phyloP scores from a whole-genome alignment of 805 yeast genomes.

The Metschnikowia baotianmanensis region DNA sequence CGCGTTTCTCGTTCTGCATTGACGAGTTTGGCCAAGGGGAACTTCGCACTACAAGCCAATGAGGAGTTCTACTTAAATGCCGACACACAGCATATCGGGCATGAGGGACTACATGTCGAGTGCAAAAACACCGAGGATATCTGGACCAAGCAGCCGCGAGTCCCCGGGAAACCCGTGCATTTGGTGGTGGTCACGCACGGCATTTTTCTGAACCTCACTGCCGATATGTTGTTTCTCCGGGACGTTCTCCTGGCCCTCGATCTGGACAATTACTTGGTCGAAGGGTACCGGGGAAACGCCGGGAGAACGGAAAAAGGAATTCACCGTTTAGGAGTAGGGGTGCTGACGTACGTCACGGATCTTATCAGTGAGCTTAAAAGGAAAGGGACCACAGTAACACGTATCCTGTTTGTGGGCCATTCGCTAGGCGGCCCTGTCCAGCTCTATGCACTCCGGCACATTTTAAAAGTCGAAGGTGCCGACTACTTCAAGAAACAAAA shows the following conservation, averaged over 20 bases:
- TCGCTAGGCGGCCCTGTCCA: slow-evolving; percentile 45
- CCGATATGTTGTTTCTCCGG: slow-evolving; percentile 43
- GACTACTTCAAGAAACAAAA: slow-evolving; percentile 28
- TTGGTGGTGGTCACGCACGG: slow-evolving; percentile 45
- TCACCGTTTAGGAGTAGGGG: slow-evolving; percentile 33
- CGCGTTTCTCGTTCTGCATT: slow-evolving; percentile 26
- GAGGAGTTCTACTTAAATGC: slow-evolving; percentile 13
- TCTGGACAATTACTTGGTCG: slow-evolving; percentile 34
- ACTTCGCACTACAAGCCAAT: slow-evolving; percentile 10
- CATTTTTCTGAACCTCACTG: slow-evolving; percentile 41
- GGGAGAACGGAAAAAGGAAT: slow-evolving; percentile 43
- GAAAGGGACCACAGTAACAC: slow-evolving; percentile 19
- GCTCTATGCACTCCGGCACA: slow-evolving; percentile 38
- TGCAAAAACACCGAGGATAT: slow-evolving; percentile 30
- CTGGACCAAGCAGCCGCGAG: slow-evolving; percentile 28
- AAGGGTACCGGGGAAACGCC: slow-evolving; percentile 40
- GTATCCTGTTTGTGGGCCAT: slow-evolving; percentile 43
- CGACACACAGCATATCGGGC: slow-evolving; percentile 11
- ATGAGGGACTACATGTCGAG: slow-evolving; percentile 22
- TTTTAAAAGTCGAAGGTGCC: slow-evolving; percentile 30
- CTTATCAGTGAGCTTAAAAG: slow-evolving; percentile 24
- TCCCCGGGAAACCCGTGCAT: slow-evolving; percentile 34
- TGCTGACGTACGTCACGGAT: slow-evolving; percentile 28
- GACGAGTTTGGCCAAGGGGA: slow-evolving; percentile 17
- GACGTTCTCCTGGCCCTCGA: slow-evolving; percentile 27